Evolutionary conservation across 495 filamentous ascomycete genomes (phyloP).

Genomic region (Annulohypoxylon nitens): DNA sequence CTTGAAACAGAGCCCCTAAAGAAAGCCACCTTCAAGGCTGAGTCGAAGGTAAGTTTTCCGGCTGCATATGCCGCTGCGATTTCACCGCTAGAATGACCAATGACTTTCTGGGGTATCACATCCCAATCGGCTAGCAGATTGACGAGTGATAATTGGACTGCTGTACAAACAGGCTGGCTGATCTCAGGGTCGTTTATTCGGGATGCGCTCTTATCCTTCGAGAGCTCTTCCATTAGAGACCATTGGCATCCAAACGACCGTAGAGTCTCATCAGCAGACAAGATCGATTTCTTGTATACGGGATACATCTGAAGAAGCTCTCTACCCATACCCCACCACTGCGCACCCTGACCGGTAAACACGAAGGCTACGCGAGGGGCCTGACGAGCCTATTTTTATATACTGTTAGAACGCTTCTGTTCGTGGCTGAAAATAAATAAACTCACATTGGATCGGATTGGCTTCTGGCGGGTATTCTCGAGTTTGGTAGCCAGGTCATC

Average conservation of each 20-base stretch:
- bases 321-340: slow-evolving; percentile 64
- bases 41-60: slow-evolving; percentile 16
- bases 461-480: slow-evolving; percentile 10
- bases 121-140: slow-evolving; percentile 63
- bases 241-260: slow-evolving; percentile 8
- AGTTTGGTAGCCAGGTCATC: slow-evolving; percentile 10
- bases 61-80: slow-evolving; percentile 64
- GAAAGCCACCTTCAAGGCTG: slow-evolving; percentile 12
- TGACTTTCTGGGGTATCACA: slow-evolving; percentile 61
- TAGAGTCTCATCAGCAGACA: slow-evolving; percentile 3
- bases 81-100: slow-evolving; percentile 73
- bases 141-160: slow-evolving; percentile 64
- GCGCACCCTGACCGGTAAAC: slow-evolving; percentile 58
- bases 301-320: slow-evolving; percentile 52
- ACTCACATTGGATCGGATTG: slow-evolving; percentile 8
- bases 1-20: slow-evolving; percentile 8
- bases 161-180: slow-evolving; percentile 61
- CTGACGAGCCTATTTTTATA: slow-evolving; percentile 9
- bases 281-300: slow-evolving; percentile 24
- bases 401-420: neutral
- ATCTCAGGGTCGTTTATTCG: neutral
- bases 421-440: neutral
- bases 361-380: slow-evolving; percentile 46
- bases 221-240: slow-evolving; percentile 11
- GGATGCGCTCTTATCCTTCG: neutral